Conservation (phyloP, 345 rosid species). For the Pugionium cornutum region DNA sequence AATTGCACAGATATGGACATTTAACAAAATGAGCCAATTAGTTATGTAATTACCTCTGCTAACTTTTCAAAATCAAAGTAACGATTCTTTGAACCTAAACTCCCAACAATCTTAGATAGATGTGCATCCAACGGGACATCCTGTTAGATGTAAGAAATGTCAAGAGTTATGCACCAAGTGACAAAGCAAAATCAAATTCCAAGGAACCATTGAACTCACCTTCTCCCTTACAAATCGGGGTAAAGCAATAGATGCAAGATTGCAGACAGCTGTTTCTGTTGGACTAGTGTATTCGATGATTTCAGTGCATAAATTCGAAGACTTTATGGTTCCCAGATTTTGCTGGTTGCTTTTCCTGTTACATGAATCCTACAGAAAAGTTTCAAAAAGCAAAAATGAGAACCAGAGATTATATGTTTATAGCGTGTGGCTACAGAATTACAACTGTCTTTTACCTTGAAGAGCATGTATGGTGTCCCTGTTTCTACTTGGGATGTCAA, state of each 20-base stretch:
- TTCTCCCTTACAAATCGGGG: conserved; percentile 82
- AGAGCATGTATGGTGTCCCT: conserved; percentile 97
- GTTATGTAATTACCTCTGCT: conserved; percentile 65
- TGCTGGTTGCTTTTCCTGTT: conserved; percentile 94
- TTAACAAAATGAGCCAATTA: background rate
- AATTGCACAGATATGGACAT: background rate
- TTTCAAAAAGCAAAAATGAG: conserved; percentile 2
- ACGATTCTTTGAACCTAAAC: conserved; percentile 69
- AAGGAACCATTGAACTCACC: conserved; percentile 41
- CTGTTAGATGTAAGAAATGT: conserved; percentile 39
- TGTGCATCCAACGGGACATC: conserved; percentile 68
- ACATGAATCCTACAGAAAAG: conserved; percentile 68
- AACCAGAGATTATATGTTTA: background rate
- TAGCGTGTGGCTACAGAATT: background rate
- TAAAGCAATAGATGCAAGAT: conserved; percentile 92
- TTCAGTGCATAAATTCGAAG: conserved; percentile 92
- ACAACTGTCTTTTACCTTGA: conserved; percentile 54
- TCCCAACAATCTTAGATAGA: conserved; percentile 83
- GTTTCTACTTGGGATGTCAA: conserved; percentile 94
- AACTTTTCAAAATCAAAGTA: conserved; percentile 86
- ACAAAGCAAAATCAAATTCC: background rate
- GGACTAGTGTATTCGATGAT: conserved; percentile 90
- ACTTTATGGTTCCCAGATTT: conserved; percentile 90
- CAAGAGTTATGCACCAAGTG: conserved; percentile 9
- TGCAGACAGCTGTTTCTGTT: conserved; percentile 92